Base-by-base conservation (phyloP, 768 basidiomycete genomes). In the Saitozyma sp. region DNA sequence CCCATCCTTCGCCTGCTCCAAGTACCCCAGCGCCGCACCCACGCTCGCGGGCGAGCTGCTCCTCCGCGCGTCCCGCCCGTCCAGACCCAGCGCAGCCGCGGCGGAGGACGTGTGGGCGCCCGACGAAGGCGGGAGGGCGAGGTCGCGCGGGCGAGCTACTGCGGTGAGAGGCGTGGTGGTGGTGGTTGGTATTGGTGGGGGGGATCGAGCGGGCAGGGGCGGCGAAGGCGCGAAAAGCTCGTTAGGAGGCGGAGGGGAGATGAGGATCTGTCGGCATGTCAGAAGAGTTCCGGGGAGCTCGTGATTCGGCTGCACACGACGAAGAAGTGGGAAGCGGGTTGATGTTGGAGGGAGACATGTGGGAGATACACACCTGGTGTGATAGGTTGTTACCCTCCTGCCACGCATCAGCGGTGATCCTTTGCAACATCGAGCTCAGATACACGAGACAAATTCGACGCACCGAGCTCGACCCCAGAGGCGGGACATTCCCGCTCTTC, bases 1-100 rank as follows among this genome's bases (percentile, higher is more conserved):
- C 8, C 75, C 76, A 29, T 73, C 76, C 59, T 70, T 76, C 4
- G 73, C 76, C 56, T 75, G 72, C 50, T 76, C 76, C 57, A 78
- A 50, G 53, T 78, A 78, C 13, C 74, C 73, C 57, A 69, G 13
- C 8, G 62, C 53, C 6, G 58, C 69, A 10, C 42, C 59, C 38
- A 38, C 50, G 39, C 50, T 52, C 13, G 63, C 62, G 10, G 67
- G 62, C 38, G 66, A 68, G 9, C 46, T 50, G 7, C 65, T 50
- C 11, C 66, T 41, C 48, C 60, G 46, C 20, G 56, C 49, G 39
- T 50, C 16, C 37, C 61, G 8, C 55, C 58, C 7, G 63, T 46
- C 45, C 56, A 29, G 29, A 29, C 29, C 29, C 2, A 29, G 29
- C 29, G 29, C 29, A 29, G 29, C 29, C 5, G 29, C 29, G 29